A percentile compares a stretch with the other conserved stretches of the same genome.
Conservation (phyloP, 2,329 filamentous ascomycete species). For the Trichothecium sympodiale region DNA sequence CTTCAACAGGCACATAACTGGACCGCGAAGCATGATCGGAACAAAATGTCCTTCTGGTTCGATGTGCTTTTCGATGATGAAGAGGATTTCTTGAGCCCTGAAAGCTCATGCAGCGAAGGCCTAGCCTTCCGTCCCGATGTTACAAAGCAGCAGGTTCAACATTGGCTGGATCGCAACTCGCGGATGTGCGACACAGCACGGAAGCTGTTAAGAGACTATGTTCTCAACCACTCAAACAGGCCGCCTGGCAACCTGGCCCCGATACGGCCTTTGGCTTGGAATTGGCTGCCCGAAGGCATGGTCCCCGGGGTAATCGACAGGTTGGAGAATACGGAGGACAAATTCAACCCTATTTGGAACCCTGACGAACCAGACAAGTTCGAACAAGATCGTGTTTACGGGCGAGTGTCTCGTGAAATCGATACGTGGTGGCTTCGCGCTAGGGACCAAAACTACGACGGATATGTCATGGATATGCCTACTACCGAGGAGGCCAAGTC, state of each 20-base stretch:
- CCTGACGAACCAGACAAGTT: conserved; percentile 43
- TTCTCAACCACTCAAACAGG: conserved; percentile 34
- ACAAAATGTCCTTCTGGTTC: conserved; percentile 61
- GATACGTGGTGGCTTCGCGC: conserved; percentile 55
- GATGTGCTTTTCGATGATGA: conserved; percentile 54
- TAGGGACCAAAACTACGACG: conserved; percentile 48
- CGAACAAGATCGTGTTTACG: conserved; percentile 47
- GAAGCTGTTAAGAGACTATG: conserved; percentile 43
- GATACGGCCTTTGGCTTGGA: conserved; percentile 41
- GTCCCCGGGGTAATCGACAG: conserved; percentile 10
- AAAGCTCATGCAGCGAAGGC: conserved; percentile 34
- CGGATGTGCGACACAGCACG: conserved; percentile 45
- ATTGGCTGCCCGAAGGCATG: conserved; percentile 36
- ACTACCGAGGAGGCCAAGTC: conserved; percentile 47
- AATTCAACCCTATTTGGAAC: conserved; percentile 37
- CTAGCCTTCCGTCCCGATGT: conserved; percentile 42
- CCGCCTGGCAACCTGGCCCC: conserved; percentile 38
- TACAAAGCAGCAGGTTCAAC: conserved; percentile 48
- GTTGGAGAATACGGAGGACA: conserved; percentile 26
- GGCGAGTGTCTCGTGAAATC: conserved; percentile 51
- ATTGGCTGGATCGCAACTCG: conserved; percentile 53
- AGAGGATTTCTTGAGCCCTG: too few relatives aligned
- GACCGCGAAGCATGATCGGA: conserved; percentile 57
- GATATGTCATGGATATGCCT: conserved; percentile 48
- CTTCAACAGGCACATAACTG: conserved; percentile 59